Evolutionary conservation across 2,329 filamentous ascomycete genomes (phyloP), one percentile per base, ranked within the genome.

Genomic region (Penicillium sp.): DNA sequence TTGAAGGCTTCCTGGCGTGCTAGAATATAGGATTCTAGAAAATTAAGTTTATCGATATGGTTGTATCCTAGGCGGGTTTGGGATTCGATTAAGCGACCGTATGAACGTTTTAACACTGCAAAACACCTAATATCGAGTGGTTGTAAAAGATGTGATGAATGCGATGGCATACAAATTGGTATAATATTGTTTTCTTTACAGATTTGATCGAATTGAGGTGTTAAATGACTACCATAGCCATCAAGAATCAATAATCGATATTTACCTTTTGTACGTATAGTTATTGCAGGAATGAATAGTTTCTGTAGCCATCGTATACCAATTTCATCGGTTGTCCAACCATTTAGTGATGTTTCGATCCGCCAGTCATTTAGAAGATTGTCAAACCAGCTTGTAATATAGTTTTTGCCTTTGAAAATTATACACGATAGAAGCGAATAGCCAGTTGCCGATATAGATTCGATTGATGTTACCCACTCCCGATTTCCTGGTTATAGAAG

Each of bases 221-320:
- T 34, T 7, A 34, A 34, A 34, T 34, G 14, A 54, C 66, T 21
- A 39, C 16, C 5, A 11, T 39, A 14, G 5, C 71, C 61, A 64
- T 77, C 68, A 31, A 77, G 59, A 5, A 77, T 39, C 18, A 39
- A 60, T 5, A 77, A 63, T 16, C 65, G 58, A 64, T 72, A 70
- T 48, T 10, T 39, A 6, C 71, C 65, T 31, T 61, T 61, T 51
- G 33, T 57, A 29, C 55, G 58, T 36, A 8, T 11, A n/a, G 33
- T 65, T 52, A 61, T 71, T 58, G 71, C 57, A 46, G 62, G 53
- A 54, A 72, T 60, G 60, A 76, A 75, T 60, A 49, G 1, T 24
- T 75, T 60, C 61, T 72, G 42, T 44, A 75, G 56, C 73, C 58
- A 76, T 23, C 61, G 48, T 48, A 76, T 51, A 33, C 66, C 65